Base-by-base conservation (phyloP, 2,329 filamentous ascomycete genomes). In the Alternaria incomplexa region DNA sequence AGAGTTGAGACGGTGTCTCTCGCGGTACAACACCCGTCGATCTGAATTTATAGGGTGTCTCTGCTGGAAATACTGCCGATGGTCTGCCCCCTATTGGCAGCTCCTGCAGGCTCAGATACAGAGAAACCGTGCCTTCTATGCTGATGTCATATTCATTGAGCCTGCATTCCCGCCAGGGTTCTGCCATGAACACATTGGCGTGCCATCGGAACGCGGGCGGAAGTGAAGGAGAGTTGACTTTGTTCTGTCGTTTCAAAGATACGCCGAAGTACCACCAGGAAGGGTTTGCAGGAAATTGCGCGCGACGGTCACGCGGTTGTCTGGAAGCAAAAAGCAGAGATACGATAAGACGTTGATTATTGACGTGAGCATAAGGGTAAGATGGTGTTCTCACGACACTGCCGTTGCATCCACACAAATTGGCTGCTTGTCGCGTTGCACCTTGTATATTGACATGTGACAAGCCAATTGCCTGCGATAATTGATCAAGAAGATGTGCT, bases 251-350 rank as follows among this genome's bases (percentile, higher is more conserved):
- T 58, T 50, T 58, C 26, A 36, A 51, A 47, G 36, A 61, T 23
- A 15, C 20, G 46, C 36, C 22, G 53, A 32, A 28, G 28, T 45
- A 56, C 23, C n/a, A 36, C 46, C 52, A 48, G 32, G 23, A 25
- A 45, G 36, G 46, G 53, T 45, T 56, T 61, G 20, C 58, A 61
- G 48, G 56, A 48, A 51, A 62, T 48, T 44, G 45, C 48, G 28
- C 40, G 50, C 50, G 44, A 32, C 32, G 43, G 47, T 54, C 15
- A 22, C 48, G 60, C 55, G 40, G 30, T 26, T 54, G 48, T 58
- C 54, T 15, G 13, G 40, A 43, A 36, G 25, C 30, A 32, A 40
- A 54, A 54, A 50, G 58, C 59, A 53, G 46, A 25, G 12, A 30
- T 10, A 32, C 55, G 30, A 44, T 50, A 58, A 20, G 25, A 26